These are phyloP conservation scores for Rhytidhysteron rufulum DNA, from an alignment of 2,329 filamentous ascomycete genomes.

Conservation along the genomic window DNA sequence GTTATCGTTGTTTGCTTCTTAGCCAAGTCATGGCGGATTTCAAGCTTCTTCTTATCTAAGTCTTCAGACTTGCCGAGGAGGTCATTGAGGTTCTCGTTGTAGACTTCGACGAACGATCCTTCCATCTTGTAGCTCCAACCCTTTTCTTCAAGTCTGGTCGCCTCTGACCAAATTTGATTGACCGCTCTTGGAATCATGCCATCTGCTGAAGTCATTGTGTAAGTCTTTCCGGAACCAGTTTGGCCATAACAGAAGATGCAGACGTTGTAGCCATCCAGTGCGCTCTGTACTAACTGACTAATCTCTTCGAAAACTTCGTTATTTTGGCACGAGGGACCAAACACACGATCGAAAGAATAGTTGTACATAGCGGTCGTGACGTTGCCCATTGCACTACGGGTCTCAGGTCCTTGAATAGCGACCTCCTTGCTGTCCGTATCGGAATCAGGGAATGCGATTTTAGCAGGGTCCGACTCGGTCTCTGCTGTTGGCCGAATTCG, in stretches of 20 bases:
- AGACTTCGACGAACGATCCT: constrained; percentile 93
- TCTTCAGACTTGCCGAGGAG: constrained; percentile 69
- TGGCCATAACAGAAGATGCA: constrained; percentile 99
- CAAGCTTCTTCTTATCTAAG: constrained; percentile 76
- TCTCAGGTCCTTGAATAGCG: constrained; percentile 75
- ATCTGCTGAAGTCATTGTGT: constrained; percentile 91
- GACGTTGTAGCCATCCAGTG: constrained; percentile 95
- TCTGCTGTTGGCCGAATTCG: constrained; percentile 72
- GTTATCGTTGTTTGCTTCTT: constrained; percentile 79
- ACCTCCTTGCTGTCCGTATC: constrained; percentile 86
- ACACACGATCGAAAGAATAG: constrained; percentile 92
- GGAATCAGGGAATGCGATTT: constrained; percentile 73
- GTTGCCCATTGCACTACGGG: constrained; percentile 74
- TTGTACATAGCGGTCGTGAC: constrained; percentile 74
- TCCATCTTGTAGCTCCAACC: constrained; percentile 95
- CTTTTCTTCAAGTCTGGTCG: constrained; percentile 77
- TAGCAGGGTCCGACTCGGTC: constrained; percentile 60
- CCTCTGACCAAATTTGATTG: constrained; percentile 87
- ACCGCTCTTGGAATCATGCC: constrained; percentile 96
- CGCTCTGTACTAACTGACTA: constrained; percentile 92
- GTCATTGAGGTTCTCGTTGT: constrained; percentile 96
- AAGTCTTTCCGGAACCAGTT: constrained; percentile 94
- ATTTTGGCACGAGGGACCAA: constrained; percentile 73
- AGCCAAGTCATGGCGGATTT: constrained; percentile 80
- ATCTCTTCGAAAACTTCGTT: constrained; percentile 92